Evolutionary conservation across 2,329 filamentous ascomycete genomes (phyloP), one percentile per base, ranked within the genome.

Genomic region (Penicillium digitatum): DNA sequence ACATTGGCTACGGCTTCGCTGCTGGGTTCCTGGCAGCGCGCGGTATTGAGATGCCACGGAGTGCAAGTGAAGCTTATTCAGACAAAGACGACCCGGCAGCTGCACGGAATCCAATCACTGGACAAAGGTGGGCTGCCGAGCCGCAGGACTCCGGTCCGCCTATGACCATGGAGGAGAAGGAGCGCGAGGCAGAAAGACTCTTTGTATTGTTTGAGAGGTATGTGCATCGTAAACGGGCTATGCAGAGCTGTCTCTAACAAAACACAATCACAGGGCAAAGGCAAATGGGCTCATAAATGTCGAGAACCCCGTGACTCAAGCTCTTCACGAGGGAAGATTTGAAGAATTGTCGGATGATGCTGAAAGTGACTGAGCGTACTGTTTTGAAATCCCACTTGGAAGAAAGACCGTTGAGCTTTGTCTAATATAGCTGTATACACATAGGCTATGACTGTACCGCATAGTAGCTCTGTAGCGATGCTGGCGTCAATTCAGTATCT

Each of bases 1-100:
- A 96, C 63, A 89, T 99, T 12, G 94, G 94, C 0, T 99, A 96
- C 69, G 94, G 94, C 0, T 96, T 89, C 67, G 94, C 94, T 0
- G 89, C 91, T 0, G 94, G 94, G 0, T 96, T 94, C 69, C 77
- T 99, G 16, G 87, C 92, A 75, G 87, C 88, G 59, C 88, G 93
- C 59, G 89, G 94, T 52, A 85, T 97, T 12, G 81, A 87, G 0
- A 79, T 96, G 22, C 90, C 91, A 0, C 80, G 85, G 55, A 85
- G 81, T 52, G 82, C 85, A 1, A 75, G 84, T 10, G 81, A 86
- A 62, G 78, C 80, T 7, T 80, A 76, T 65, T 78, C 77, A 34
- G 71, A 65, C 5, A 68, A 66, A 20, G 56, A 62, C 20, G 61
- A 59, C 4, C 49, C 67, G 12, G 59, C 67, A 44, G 46, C 65